These are phyloP conservation scores for Lyophyllum atratum DNA, from an alignment of 768 basidiomycete species.

Conservation along the genomic window DNA sequence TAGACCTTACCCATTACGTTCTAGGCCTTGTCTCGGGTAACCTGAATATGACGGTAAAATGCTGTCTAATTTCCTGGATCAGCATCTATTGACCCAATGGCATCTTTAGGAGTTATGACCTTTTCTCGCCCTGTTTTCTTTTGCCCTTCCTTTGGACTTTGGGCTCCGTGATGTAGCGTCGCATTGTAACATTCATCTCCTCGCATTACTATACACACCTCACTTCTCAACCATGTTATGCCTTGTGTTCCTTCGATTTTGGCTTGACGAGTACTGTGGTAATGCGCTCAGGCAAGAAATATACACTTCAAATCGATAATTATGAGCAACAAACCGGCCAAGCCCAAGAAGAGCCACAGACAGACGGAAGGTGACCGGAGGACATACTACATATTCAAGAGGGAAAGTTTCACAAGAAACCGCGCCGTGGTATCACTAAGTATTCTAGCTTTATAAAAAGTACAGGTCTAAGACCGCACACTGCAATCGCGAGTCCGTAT, in stretches of 20 bases:
- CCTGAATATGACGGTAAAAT: conserved; percentile 66
- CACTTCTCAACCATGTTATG: no score
- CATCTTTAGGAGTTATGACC: conserved; percentile 13
- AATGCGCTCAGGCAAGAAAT: background rate
- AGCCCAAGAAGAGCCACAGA: background rate
- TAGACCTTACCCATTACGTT: conserved; percentile 17
- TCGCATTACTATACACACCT: no score
- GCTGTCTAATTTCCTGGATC: background rate
- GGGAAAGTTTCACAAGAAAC: background rate
- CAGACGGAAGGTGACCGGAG: background rate
- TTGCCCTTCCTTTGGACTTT: no score
- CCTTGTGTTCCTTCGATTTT: no score
- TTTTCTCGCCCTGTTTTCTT: background rate
- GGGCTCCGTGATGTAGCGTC: no score
- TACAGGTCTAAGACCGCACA: conserved; percentile 12
- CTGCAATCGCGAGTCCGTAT: background rate
- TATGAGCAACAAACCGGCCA: conserved; percentile 6
- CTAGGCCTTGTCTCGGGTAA: conserved; percentile 71
- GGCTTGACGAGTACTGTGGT: no score
- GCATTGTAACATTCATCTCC: no score
- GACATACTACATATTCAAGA: conserved; percentile 1
- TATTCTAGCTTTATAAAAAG: conserved; percentile 13
- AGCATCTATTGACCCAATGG: background rate
- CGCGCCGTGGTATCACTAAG: conserved; percentile 12
- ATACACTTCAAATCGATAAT: background rate